Conservation (phyloP, 768 basidiomycete genomes). For the Tulasnella sp. region DNA sequence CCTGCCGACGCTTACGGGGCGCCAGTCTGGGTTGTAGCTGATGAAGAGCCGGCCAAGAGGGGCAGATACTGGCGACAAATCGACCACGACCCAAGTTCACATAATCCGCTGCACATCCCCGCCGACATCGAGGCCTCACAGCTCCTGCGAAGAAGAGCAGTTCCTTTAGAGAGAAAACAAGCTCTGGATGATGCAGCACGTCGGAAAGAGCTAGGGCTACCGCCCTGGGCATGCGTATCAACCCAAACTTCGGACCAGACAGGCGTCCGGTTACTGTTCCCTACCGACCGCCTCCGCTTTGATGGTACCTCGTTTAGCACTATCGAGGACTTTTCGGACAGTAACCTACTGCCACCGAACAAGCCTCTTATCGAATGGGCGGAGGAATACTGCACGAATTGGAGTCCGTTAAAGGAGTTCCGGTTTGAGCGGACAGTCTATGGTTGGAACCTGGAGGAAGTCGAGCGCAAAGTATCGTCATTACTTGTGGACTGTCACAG, state of each 20-base stretch:
- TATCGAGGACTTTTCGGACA: not conserved
- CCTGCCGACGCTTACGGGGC: not conserved
- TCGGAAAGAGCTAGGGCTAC: not conserved
- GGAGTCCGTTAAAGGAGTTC: constrained; percentile 4
- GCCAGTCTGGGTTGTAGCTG: constrained; percentile 3
- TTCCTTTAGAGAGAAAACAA: not conserved
- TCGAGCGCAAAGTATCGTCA: not conserved
- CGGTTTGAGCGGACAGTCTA: not conserved
- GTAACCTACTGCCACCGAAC: not conserved
- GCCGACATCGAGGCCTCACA: not conserved
- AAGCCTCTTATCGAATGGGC: not conserved
- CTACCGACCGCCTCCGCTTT: not conserved
- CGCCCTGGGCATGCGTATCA: not conserved
- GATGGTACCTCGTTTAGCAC: not conserved
- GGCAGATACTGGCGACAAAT: constrained; percentile 3
- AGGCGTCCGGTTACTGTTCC: not conserved
- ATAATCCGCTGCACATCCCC: not conserved
- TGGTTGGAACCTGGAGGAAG: not conserved
- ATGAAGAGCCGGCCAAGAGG: constrained; percentile 3
- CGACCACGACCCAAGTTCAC: not conserved
- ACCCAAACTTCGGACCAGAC: not conserved
- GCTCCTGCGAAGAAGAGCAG: too few relatives aligned
- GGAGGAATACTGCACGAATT: not conserved
- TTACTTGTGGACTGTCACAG: not conserved
- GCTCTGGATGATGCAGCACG: not conserved